phyloP scores from a whole-genome alignment of 1,284 basidiomycete species.

The Volvariella surrecta region DNA sequence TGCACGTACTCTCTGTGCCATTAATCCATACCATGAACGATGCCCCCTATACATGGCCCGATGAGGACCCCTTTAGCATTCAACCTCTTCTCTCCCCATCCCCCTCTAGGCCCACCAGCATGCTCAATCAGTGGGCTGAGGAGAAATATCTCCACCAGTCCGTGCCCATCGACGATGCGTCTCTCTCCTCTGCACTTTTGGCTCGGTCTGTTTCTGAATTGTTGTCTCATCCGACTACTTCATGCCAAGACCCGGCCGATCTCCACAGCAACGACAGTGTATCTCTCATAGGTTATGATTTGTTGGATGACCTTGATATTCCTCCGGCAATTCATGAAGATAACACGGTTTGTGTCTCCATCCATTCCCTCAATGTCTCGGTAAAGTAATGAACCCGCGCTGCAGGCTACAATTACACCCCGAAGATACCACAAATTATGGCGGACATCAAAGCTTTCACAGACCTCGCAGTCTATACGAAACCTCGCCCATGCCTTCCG shows the following conservation, averaged over 20 bases:
- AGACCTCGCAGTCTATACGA: slow-evolving; percentile 44
- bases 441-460: slow-evolving; percentile 30
- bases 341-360: slow-evolving; percentile 15
- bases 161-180: slow-evolving; percentile 17
- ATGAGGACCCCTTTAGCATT: slow-evolving; percentile 39
- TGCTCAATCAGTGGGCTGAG: slow-evolving; percentile 60
- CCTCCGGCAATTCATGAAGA: slow-evolving; percentile 19
- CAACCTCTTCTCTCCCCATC: slow-evolving; percentile 25
- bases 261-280: slow-evolving; percentile 24
- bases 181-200: slow-evolving; percentile 46
- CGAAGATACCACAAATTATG: slow-evolving; percentile 25
- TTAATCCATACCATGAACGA: slow-evolving; percentile 19
- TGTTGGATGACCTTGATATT: slow-evolving; percentile 42
- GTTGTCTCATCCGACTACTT: slow-evolving; percentile 10
- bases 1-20: neutral
- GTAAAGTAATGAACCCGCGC: too few species aligned
- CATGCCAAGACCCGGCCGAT: slow-evolving; percentile 7
- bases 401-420: slow-evolving; percentile 23
- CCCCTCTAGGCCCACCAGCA: slow-evolving; percentile 41
- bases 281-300: slow-evolving; percentile 48
- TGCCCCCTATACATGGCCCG: slow-evolving; percentile 35
- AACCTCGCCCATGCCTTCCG: slow-evolving; percentile 45
- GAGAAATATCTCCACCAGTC: slow-evolving; percentile 41
- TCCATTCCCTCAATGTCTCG: slow-evolving; percentile 10
- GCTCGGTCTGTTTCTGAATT: slow-evolving; percentile 31